phyloP scores from a whole-genome alignment of 129 eudicot genomes.

The Flaveria ramosissima region DNA sequence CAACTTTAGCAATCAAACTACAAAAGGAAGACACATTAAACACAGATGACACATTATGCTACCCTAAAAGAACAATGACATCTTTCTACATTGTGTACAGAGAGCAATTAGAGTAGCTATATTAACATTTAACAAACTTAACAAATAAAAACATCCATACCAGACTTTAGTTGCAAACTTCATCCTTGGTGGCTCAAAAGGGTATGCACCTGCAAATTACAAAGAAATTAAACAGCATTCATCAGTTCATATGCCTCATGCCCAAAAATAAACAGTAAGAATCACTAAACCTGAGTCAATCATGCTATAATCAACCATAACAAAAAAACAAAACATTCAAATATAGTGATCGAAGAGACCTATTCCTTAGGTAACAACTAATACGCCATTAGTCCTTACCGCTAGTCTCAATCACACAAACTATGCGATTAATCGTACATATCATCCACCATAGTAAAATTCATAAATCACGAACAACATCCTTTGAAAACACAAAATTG shows the following conservation, averaged over 20 bases:
- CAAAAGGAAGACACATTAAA: not conserved
- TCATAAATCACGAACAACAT: not conserved
- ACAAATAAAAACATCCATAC: conserved; percentile 35
- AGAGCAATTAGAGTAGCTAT: not conserved
- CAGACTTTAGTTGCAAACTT: conserved; percentile 85
- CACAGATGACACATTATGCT: not conserved
- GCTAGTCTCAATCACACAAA: not conserved
- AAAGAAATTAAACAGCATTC: conserved; percentile 5
- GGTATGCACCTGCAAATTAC: conserved; percentile 80
- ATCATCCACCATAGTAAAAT: not conserved
- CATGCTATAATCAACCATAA: conserved; percentile 5
- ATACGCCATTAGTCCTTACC: too few species aligned
- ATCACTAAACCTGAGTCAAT: too few species aligned
- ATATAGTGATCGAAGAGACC: too few species aligned
- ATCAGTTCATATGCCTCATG: conserved; percentile 33
- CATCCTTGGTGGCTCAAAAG: conserved; percentile 96
- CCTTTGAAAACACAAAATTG: conserved; percentile 1
- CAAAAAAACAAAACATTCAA: not conserved
- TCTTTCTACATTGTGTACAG: not conserved
- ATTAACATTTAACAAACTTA: not conserved
- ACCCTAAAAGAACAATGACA: not conserved
- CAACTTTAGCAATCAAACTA: not conserved
- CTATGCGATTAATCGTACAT: not conserved
- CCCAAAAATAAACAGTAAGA: too few species aligned
- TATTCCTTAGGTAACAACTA: too few species aligned